A percentile compares a stretch with the other conserved stretches of the same genome.
Conservation (phyloP, 1,284 basidiomycete species). For the Kalmanozyma brasiliensis region DNA sequence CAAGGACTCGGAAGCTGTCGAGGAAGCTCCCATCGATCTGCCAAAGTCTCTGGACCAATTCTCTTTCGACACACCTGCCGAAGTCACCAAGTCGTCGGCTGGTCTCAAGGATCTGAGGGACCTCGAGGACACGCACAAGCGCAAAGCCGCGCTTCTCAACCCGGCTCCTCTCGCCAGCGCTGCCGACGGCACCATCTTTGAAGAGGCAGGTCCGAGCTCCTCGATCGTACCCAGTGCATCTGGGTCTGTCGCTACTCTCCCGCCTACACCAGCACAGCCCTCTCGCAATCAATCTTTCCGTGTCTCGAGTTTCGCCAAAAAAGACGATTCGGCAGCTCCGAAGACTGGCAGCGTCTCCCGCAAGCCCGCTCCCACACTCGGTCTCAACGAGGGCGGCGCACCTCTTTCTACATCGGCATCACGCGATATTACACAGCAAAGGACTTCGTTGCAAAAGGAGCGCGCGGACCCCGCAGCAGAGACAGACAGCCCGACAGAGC, state of each 20-base stretch:
- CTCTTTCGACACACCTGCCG: conserved; percentile 23
- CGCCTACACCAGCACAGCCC: conserved; percentile 25
- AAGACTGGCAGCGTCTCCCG: conserved; percentile 32
- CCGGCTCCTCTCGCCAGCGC: conserved; percentile 19
- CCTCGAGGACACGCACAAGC: conserved; percentile 56
- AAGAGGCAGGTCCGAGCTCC: conserved; percentile 30
- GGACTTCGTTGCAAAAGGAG: conserved; percentile 36
- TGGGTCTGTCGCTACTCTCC: conserved; percentile 7
- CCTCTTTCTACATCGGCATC: conserved; percentile 5
- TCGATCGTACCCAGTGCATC: conserved; percentile 3
- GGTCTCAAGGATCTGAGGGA: conserved; percentile 54
- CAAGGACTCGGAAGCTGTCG: conserved; percentile 30
- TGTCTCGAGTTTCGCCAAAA: conserved; percentile 29
- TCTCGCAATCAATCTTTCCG: conserved; percentile 52
- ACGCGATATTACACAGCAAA: conserved; percentile 41
- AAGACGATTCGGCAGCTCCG: conserved; percentile 9
- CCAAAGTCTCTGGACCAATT: conserved; percentile 40
- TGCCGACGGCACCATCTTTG: conserved; percentile 41
- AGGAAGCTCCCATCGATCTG: conserved; percentile 20
- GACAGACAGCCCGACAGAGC: neutral
- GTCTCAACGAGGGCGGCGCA: conserved; percentile 3
- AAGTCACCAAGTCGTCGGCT: conserved; percentile 15
- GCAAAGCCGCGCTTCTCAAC: conserved; percentile 44
- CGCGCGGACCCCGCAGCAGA: neutral
- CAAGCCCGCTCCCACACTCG: conserved; percentile 18